A percentile compares a stretch with the other conserved stretches of the same genome.
These are phyloP conservation scores for Cryptosporidium ubiquitum DNA, from an alignment of 169 alveolate genomes.

Conservation along the genomic window DNA sequence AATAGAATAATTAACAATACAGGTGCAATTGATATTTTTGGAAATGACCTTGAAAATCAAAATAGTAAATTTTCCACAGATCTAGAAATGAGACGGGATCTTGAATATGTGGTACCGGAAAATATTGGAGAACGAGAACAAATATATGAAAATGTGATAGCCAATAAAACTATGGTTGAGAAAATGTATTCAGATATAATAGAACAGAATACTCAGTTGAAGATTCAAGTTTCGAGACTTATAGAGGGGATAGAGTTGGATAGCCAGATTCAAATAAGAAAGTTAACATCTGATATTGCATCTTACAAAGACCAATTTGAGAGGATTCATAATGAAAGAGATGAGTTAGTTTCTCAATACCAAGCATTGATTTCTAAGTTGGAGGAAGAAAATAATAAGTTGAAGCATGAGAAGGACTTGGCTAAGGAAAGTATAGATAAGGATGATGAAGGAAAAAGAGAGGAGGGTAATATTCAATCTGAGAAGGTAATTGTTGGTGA, in stretches of 20 bases:
- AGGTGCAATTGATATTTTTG: background rate
- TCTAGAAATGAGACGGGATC: background rate
- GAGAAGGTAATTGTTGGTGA: background rate
- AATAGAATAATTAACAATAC: constrained; percentile 1
- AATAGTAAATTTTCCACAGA: background rate
- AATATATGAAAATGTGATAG: background rate
- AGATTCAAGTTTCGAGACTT: constrained; percentile 56
- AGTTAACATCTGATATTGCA: constrained; percentile 34
- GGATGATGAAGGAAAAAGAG: background rate
- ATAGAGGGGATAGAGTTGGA: constrained; percentile 65
- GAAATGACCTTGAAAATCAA: too few relatives aligned
- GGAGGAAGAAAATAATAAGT: constrained; percentile 15
- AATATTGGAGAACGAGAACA: too few relatives aligned
- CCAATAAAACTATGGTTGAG: background rate
- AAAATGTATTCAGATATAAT: constrained; percentile 12
- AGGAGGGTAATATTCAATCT: background rate
- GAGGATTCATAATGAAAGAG: constrained; percentile 39
- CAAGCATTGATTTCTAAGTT: constrained; percentile 18
- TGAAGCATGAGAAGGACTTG: constrained; percentile 4
- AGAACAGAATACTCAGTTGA: constrained; percentile 64
- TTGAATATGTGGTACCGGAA: background rate
- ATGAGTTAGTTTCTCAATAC: constrained; percentile 63
- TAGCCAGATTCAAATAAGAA: constrained; percentile 56
- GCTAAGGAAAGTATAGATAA: background rate
- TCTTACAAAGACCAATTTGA: constrained; percentile 34